Conservation (phyloP, 202 grass and related monocot genomes). For the Elaeis oleifera region DNA sequence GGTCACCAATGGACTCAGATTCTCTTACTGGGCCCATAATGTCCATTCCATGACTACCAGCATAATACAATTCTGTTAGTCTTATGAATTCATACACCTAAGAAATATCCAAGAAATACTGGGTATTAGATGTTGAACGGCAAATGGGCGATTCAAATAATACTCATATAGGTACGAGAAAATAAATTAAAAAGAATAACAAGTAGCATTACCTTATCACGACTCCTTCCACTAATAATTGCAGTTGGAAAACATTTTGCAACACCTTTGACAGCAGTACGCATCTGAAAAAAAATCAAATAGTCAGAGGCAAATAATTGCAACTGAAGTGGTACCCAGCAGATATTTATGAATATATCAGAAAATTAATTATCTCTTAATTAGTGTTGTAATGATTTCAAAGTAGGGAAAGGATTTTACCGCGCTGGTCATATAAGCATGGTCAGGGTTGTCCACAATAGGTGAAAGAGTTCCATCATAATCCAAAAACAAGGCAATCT, state of each 20-base stretch:
- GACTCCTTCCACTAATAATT: slow-evolving; percentile 88
- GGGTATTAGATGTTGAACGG: no score
- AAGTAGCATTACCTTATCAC: slow-evolving; percentile 63
- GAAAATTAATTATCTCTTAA: no score
- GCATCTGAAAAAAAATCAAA: slow-evolving; percentile 50
- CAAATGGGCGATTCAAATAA: neutral
- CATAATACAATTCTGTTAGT: slow-evolving; percentile 75
- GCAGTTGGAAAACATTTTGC: slow-evolving; percentile 77
- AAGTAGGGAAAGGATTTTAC: slow-evolving; percentile 30
- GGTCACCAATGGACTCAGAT: slow-evolving; percentile 28
- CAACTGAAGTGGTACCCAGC: no score
- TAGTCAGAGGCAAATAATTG: neutral
- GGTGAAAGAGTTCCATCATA: slow-evolving; percentile 96
- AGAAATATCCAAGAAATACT: neutral
- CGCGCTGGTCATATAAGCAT: slow-evolving; percentile 71
- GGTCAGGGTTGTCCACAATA: slow-evolving; percentile 88
- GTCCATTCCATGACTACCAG: slow-evolving; percentile 97
- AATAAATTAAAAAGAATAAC: neutral
- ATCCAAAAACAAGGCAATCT: slow-evolving; percentile 79
- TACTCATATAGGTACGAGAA: neutral
- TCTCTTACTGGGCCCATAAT: slow-evolving; percentile 75
- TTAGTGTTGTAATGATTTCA: neutral
- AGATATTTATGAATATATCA: no score
- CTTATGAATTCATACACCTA: slow-evolving; percentile 97
- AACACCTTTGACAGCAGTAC: slow-evolving; percentile 59